Base-by-base conservation (phyloP, 2,329 filamentous ascomycete species). In the Cladosporium oxysporum region DNA sequence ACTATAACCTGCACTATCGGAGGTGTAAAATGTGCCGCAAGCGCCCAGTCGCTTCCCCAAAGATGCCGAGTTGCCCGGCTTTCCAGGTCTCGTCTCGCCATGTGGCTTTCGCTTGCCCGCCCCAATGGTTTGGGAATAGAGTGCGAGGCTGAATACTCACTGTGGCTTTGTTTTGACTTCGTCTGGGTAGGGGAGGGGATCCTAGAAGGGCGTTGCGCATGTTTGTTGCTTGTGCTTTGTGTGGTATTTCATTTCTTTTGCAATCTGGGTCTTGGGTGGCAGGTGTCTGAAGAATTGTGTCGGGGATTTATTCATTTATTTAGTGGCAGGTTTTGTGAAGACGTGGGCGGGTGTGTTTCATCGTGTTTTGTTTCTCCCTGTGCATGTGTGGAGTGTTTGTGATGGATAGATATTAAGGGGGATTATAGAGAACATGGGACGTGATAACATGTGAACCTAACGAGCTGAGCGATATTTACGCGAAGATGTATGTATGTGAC, bases 161-260 rank as follows among this genome's bases (percentile, higher is more conserved):
- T 55, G 37, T 26, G 33, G 33, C 55, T 58, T 41, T 37, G 31
- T 37, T 58, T 58, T 58, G 57, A 59, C 57, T 59, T 59, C 55
- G 55, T 59, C 14, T 21, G 6, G 3, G 10, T 7, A 44, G n/a
- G 26, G 52, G 33, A 23, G 55, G 33, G 53, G n/a, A 35, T 26
- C 29, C 29, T 3, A 35, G 53, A 21, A 21, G 31, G 21, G 33
- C 33, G 31, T 21, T 37, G n/a, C 14, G 12, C 28, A 21, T 41
- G 3, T n/a, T 44, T 47, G 23, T 29, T 28, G 14, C n/a, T 28
- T 31, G 12, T 59, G 57, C n/a, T 37, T 37, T 59, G 23, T 31
- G 21, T 28, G 26, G 16, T 53, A 18, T 31, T 16, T 28, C 12
- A 35, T 16, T 5, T 35, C 3, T 26, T 26, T 26, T 3, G 50